These are phyloP conservation scores for Lactarius sanguifluus DNA, from an alignment of 768 basidiomycete genomes.

Conservation along the genomic window DNA sequence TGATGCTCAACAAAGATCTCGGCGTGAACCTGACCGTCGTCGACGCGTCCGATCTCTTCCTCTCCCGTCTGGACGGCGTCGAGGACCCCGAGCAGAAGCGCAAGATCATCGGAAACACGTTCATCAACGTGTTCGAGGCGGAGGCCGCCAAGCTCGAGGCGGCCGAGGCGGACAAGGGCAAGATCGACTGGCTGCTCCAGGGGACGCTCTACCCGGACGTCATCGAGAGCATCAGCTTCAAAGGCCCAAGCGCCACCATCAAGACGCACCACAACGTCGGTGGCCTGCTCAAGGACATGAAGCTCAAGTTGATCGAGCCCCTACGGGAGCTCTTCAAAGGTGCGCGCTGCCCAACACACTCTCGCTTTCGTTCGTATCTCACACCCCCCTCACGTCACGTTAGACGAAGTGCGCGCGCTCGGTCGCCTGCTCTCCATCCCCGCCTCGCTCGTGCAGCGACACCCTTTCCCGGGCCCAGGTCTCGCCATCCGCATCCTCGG, in stretches of 20 bases:
- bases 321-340: slow-evolving; percentile 98
- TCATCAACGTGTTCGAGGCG: slow-evolving; percentile 96
- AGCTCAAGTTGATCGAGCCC: slow-evolving; percentile 97
- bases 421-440: slow-evolving; percentile 92
- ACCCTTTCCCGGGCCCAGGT: slow-evolving; percentile 98
- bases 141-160: slow-evolving; percentile 90
- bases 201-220: slow-evolving; percentile 99
- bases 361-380: too few species aligned
- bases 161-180: slow-evolving; percentile 75
- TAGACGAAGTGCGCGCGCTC: slow-evolving; percentile 94
- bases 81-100: slow-evolving; percentile 97
- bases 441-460: slow-evolving; percentile 88
- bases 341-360: slow-evolving; percentile 35
- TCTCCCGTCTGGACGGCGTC: slow-evolving; percentile 82
- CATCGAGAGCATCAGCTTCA: slow-evolving; percentile 99
- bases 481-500: slow-evolving; percentile 98
- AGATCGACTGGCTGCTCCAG: slow-evolving; percentile 95
- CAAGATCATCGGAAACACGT: slow-evolving; percentile 98
- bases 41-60: slow-evolving; percentile 92
- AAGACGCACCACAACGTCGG: slow-evolving; percentile 99
- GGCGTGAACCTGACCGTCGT: slow-evolving; percentile 96
- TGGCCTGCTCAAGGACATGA: slow-evolving; percentile 95
- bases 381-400: too few species aligned
- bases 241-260: slow-evolving; percentile 97
- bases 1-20: slow-evolving; percentile 90